These are phyloP conservation scores for Fonsecaea multimorphosa DNA, from an alignment of 2,329 filamentous ascomycete species.

Conservation along the genomic window DNA sequence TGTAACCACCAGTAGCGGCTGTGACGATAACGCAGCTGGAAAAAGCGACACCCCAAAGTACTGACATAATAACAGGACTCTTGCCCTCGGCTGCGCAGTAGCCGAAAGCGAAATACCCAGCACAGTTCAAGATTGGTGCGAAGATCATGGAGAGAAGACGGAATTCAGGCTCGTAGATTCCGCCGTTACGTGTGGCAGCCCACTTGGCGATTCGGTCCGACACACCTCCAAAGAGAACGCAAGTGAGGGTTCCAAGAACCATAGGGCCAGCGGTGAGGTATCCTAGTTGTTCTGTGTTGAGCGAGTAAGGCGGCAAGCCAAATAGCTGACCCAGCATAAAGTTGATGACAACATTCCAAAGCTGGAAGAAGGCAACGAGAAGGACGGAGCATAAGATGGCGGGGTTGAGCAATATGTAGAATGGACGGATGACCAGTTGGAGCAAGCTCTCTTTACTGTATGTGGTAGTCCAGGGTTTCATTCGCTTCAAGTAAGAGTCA, in stretches of 20 bases:
- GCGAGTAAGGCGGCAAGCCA: constrained; percentile 70
- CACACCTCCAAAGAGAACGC: constrained; percentile 74
- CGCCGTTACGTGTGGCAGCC: constrained; percentile 77
- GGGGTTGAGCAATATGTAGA: constrained; percentile 39
- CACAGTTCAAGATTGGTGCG: constrained; percentile 73
- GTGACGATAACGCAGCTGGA: constrained; percentile 82
- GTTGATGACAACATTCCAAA: constrained; percentile 4
- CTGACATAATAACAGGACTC: constrained; percentile 63
- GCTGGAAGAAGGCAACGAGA: background rate
- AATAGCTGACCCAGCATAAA: constrained; percentile 13
- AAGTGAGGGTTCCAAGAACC: constrained; percentile 79
- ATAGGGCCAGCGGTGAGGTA: constrained; percentile 84
- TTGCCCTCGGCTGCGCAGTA: background rate
- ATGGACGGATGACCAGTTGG: constrained; percentile 14
- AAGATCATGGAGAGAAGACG: constrained; percentile 80
- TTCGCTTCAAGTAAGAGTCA: constrained; percentile 5
- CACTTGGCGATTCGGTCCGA: constrained; percentile 73
- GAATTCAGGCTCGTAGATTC: constrained; percentile 90
- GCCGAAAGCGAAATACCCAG: constrained; percentile 69
- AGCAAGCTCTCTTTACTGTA: constrained; percentile 5
- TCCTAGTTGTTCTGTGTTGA: constrained; percentile 79
- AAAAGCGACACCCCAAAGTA: constrained; percentile 81
- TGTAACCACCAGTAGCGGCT: constrained; percentile 75
- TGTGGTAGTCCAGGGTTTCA: constrained; percentile 2
- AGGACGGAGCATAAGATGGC: constrained; percentile 29